Evolutionary conservation across 257 asterid species (phyloP).

Genomic region (Solanum etuberosum): DNA sequence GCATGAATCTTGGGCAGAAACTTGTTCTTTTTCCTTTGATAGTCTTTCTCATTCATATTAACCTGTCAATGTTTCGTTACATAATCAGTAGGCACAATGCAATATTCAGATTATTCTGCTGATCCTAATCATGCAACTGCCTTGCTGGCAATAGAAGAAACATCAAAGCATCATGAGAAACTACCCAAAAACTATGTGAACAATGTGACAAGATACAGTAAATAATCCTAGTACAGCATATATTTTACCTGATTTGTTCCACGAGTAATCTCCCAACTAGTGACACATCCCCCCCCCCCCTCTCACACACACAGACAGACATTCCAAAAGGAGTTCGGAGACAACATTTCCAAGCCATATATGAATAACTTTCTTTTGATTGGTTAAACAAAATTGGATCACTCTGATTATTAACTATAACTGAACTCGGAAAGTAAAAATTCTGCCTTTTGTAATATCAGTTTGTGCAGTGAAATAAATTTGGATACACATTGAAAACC

Average conservation of each 20-base stretch:
- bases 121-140: not conserved
- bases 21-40: constrained; percentile 95
- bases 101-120: not conserved
- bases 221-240: not conserved
- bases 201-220: not conserved
- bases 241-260: not conserved
- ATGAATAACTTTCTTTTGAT: not conserved
- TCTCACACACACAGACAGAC: not conserved
- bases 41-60: constrained; percentile 97
- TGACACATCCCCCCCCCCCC: not conserved
- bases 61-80: constrained; percentile 45
- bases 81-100: not conserved
- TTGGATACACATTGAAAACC: not conserved
- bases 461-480: not conserved
- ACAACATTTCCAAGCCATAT: not conserved
- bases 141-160: not conserved
- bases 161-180: not conserved
- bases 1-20: constrained; percentile 98
- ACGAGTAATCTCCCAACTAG: not conserved
- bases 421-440: not conserved
- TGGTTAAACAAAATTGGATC: not conserved
- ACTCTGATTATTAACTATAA: not conserved
- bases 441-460: not conserved
- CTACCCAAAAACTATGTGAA: not conserved
- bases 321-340: not conserved